These are phyloP conservation scores for Cytospora paraplurivora DNA, from an alignment of 2,329 filamentous ascomycete species.

Conservation along the genomic window DNA sequence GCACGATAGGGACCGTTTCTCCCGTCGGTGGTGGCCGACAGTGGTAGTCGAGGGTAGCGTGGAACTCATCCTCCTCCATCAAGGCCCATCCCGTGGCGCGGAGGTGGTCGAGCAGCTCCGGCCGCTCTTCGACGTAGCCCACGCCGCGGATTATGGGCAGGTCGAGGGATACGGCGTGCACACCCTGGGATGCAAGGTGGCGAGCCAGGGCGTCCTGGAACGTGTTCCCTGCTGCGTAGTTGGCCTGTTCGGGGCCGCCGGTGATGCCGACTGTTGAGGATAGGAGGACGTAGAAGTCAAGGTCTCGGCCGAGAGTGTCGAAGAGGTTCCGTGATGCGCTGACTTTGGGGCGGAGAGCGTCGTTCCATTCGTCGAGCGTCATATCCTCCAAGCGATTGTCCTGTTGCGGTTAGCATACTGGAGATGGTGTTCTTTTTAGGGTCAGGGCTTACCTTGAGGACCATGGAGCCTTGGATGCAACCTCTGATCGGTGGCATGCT, in stretches of 20 bases:
- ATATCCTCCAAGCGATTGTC: conserved; percentile 29
- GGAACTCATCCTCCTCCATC: conserved; percentile 28
- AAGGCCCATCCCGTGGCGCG: conserved; percentile 24
- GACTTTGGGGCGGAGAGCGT: conserved; percentile 22
- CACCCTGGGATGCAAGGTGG: conserved; percentile 28
- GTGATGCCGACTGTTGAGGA: conserved; percentile 33
- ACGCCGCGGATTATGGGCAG: conserved; percentile 28
- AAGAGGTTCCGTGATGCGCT: conserved; percentile 18
- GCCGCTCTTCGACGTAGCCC: conserved; percentile 32
- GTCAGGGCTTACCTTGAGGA: conserved; percentile 29
- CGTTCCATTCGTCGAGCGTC: conserved; percentile 29
- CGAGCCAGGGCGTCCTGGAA: conserved; percentile 37
- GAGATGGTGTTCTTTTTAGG: background rate
- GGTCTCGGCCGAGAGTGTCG: conserved; percentile 1
- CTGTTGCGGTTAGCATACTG: conserved; percentile 15
- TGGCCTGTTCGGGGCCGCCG: conserved; percentile 32
- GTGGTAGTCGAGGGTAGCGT: conserved; percentile 33
- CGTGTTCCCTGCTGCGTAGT: conserved; percentile 37
- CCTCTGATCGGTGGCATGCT: conserved; percentile 28
- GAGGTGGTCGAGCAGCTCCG: conserved; percentile 32
- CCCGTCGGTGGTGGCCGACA: conserved; percentile 25
- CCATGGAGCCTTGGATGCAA: conserved; percentile 32
- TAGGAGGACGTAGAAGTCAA: conserved; percentile 32
- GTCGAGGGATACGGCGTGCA: conserved; percentile 32
- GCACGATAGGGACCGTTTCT: background rate